Evolutionary conservation across 768 basidiomycete species (phyloP).

Genomic region (Boletus rubescentipes): DNA sequence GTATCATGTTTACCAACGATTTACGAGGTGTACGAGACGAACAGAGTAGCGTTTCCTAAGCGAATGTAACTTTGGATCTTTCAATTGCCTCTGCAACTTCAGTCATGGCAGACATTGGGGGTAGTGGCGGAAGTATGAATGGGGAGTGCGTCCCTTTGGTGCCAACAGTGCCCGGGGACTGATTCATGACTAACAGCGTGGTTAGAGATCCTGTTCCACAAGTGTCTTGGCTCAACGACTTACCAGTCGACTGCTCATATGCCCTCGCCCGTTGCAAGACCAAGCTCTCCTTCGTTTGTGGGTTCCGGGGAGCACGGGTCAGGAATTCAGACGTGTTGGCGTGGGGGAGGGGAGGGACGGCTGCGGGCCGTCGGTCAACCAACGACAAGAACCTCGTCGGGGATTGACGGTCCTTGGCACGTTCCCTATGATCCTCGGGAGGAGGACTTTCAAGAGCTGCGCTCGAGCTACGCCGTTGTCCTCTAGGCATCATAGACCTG

Average conservation of each 20-base stretch:
- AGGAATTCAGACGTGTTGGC: conserved; percentile 8
- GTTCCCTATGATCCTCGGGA: conserved; percentile 11
- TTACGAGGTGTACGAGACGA: neutral
- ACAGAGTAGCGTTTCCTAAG: neutral
- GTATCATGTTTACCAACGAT: conserved; percentile 5
- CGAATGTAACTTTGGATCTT: conserved; percentile 3
- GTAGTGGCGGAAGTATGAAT: conserved; percentile 41
- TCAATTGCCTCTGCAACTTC: conserved; percentile 15
- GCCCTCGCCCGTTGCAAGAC: conserved; percentile 31
- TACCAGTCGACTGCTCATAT: conserved; percentile 28
- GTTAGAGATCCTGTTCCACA: neutral
- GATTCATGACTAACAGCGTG: neutral
- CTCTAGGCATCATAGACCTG: conserved; percentile 28
- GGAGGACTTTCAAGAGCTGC: neutral
- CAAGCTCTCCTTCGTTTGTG: conserved; percentile 24
- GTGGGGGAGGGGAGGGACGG: neutral
- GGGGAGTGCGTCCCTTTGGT: conserved; percentile 18
- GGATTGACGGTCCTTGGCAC: conserved; percentile 4
- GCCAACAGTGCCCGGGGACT: neutral
- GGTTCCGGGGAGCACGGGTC: conserved; percentile 2
- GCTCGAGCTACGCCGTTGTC: conserved; percentile 16
- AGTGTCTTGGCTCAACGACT: neutral
- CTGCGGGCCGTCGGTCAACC: conserved; percentile 14
- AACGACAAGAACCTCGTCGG: conserved; percentile 12
- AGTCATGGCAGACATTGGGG: conserved; percentile 30